Conservation (phyloP, 768 basidiomycete genomes). For the Suillus decipiens region DNA sequence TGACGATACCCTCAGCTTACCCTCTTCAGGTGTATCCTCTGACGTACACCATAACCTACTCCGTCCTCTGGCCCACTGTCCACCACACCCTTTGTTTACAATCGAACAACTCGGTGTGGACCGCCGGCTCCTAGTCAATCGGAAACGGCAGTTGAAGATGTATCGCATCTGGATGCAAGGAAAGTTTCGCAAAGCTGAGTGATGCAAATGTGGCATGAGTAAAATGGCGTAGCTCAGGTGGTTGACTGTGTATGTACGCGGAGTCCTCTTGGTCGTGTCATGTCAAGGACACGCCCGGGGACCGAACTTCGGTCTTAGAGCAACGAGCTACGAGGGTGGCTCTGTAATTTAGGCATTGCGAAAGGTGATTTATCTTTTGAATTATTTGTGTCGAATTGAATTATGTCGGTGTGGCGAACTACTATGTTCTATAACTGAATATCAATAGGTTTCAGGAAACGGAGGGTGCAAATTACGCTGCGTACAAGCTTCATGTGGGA, state of each 20-base stretch:
- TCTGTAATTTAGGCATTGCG: background rate
- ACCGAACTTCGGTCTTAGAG: background rate
- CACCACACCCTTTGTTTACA: constrained; percentile 67
- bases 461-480: background rate
- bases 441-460: background rate
- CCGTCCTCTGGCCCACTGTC: constrained; percentile 20
- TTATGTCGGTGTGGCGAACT: background rate
- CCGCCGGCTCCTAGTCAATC: constrained; percentile 85
- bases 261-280: background rate
- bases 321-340: background rate
- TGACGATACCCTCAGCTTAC: background rate
- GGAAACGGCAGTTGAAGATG: constrained; percentile 96
- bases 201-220: background rate
- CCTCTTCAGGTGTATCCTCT: constrained; percentile 5
- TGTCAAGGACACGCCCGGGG: background rate
- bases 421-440: background rate
- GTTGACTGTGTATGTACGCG: background rate
- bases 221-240: no score
- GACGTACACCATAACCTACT: constrained; percentile 42
- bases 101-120: constrained; percentile 89
- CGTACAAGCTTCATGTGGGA: background rate
- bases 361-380: background rate
- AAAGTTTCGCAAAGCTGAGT: constrained; percentile 60
- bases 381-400: background rate
- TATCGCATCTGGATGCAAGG: constrained; percentile 96